Evolutionary conservation across 2,329 filamentous ascomycete genomes (phyloP), one percentile per base, ranked within the genome.

Genomic region (Diplodia scrobiculata): DNA sequence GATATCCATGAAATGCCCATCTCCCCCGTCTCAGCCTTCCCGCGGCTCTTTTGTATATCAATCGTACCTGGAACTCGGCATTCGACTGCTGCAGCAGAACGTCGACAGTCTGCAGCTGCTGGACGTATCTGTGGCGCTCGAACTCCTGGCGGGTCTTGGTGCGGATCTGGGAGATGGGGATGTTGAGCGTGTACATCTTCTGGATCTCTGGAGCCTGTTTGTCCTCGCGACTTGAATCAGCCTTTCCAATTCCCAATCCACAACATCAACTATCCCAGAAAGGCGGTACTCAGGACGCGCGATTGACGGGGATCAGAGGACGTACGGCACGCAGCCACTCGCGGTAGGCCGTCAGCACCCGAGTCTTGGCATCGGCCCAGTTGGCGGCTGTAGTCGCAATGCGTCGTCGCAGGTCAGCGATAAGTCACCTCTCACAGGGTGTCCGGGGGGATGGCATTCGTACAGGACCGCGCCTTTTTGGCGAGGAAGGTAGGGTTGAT

Each of bases 91-190:
- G 90, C 52, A 99, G 80, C 67, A 99, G 83, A 65, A 97, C 90
- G 75, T 99, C 95, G 63, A 97, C 89, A 34, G 94, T 91, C 62
- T 85, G 85, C 65, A 98, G 81, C 82, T 98, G 92, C 79, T 90
- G 91, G 71, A 97, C 92, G 78, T 91, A 97, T 84, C 95, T 86
- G 82, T 98, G 89, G 76, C 92, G 87, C 84, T 99, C 95, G 78
- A 97, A 99, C 78, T 99, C 93, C 82, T 98, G 91, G 78, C 95
- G 87, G 78, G 98, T 90, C 82, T 96, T 94, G 67, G 94, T 96
- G 73, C 95, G 91, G 77, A 99, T 89, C 69, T 86, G 84, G 48
- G 94, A 91, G 63, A 97, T 88, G 63, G 94, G 92, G 76, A 96
- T 87, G 77, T 91, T 91, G 75, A 99, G 84, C 69, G 90, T 91